A percentile compares a stretch with the other conserved stretches of the same genome.
Evolutionary conservation across 441 rosid species (phyloP).

Genomic region (Euphorbia neoarborescens): DNA sequence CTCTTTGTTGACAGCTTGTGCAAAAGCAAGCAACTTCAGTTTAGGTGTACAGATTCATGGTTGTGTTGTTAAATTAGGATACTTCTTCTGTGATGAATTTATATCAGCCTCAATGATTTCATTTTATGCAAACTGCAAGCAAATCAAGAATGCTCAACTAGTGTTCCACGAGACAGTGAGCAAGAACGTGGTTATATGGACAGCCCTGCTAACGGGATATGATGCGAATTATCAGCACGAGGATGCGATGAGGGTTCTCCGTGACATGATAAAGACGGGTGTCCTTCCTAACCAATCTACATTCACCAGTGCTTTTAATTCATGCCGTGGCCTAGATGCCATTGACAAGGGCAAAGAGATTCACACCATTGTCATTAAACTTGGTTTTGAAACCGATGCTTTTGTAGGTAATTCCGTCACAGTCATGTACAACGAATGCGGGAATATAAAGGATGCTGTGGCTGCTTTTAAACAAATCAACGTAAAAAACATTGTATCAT

Average conservation of each 20-base stretch:
- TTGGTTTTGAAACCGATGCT: constrained; percentile 45
- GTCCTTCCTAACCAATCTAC: constrained; percentile 59
- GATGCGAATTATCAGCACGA: constrained; percentile 38
- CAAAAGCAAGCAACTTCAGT: constrained; percentile 30
- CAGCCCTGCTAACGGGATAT: constrained; percentile 63
- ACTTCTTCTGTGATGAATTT: constrained; percentile 31
- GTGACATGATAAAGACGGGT: constrained; percentile 38
- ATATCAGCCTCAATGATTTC: constrained; percentile 51
- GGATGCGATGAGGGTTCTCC: constrained; percentile 46
- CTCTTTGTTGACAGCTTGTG: constrained; percentile 52
- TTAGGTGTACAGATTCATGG: constrained; percentile 54
- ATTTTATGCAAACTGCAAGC: constrained; percentile 62
- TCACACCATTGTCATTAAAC: constrained; percentile 44
- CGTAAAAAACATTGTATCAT: constrained; percentile 50
- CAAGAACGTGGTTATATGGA: constrained; percentile 55
- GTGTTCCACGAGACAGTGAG: constrained; percentile 35
- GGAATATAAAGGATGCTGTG: constrained; percentile 38
- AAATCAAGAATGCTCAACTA: constrained; percentile 33
- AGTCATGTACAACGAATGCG: constrained; percentile 58
- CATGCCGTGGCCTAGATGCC: constrained; percentile 57
- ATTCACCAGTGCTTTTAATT: constrained; percentile 53
- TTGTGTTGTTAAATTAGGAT: constrained; percentile 32
- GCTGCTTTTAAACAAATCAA: constrained; percentile 36
- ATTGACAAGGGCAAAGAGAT: constrained; percentile 55
- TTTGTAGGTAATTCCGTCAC: constrained; percentile 67